A percentile compares a stretch with the other conserved stretches of the same genome.
phyloP scores from a whole-genome alignment of 2,329 filamentous ascomycete genomes.

The Epichloe coenophiala region DNA sequence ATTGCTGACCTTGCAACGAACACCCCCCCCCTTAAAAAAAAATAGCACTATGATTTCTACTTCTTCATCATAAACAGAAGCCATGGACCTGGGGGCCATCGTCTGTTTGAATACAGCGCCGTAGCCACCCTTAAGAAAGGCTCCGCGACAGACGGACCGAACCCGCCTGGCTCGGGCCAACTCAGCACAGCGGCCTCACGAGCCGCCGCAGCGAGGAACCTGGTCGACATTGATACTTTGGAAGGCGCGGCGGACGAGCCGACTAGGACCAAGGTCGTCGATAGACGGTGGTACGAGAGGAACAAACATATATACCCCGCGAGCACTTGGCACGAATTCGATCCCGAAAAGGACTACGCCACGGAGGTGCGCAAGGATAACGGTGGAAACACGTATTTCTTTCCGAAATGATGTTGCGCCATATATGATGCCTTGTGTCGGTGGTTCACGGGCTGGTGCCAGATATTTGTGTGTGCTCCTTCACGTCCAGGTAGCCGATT shows the following conservation, averaged over 20 bases:
- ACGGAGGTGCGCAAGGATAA: conserved; percentile 66
- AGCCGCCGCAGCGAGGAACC: conserved; percentile 22
- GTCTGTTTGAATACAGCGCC: conserved; percentile 63
- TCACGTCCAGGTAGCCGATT: background rate
- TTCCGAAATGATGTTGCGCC: conserved; percentile 30
- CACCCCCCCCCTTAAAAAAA: background rate
- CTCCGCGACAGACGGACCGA: background rate
- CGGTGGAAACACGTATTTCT: conserved; percentile 90
- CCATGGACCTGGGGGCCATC: conserved; percentile 53
- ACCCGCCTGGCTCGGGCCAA: conserved; percentile 8
- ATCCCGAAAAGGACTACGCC: conserved; percentile 76
- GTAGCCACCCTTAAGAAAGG: conserved; percentile 26
- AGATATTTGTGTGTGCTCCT: background rate
- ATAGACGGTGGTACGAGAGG: conserved; percentile 89
- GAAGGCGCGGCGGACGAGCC: conserved; percentile 74
- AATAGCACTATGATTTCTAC: conserved; percentile 90
- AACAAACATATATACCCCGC: conserved; percentile 98
- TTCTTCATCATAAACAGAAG: conserved; percentile 90
- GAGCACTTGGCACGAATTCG: conserved; percentile 90
- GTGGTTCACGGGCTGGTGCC: background rate
- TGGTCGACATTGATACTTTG: conserved; percentile 38
- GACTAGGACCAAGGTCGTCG: conserved; percentile 79
- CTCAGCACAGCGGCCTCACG: conserved; percentile 22
- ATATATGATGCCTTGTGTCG: background rate
- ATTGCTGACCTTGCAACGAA: background rate